Evolutionary conservation across 2,329 filamentous ascomycete species (phyloP).

Genomic region (Thielaviopsis ethacetica): DNA sequence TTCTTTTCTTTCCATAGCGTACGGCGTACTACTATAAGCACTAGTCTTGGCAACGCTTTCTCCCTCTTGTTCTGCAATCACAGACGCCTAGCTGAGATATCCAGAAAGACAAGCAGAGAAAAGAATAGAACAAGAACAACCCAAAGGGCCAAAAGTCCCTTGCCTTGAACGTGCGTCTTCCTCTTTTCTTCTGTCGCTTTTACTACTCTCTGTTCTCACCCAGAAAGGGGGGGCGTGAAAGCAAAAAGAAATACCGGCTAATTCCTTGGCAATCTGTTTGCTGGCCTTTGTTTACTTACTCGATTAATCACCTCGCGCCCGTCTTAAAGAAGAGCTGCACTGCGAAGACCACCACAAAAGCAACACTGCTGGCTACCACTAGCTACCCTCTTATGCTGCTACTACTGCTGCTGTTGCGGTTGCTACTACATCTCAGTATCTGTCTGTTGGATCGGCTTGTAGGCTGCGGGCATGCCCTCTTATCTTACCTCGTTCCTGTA

Average conservation of each 20-base stretch:
- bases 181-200: background rate
- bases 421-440: too few species aligned
- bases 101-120: too few species aligned
- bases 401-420: too few species aligned
- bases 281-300: background rate
- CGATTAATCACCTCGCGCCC: background rate
- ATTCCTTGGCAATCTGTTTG: background rate
- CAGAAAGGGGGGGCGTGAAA: background rate
- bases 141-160: too few species aligned
- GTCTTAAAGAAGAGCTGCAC: too few species aligned
- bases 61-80: too few species aligned
- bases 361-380: too few species aligned
- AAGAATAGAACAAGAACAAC: too few species aligned
- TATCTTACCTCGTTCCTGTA: background rate
- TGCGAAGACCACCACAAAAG: too few species aligned
- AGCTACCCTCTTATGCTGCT: too few species aligned
- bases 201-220: background rate
- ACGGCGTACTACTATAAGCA: background rate
- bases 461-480: background rate
- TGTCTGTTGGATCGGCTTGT: background rate
- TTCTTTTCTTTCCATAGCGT: background rate
- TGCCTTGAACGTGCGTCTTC: background rate
- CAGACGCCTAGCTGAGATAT: too few species aligned
- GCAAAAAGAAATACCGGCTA: background rate
- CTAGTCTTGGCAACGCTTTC: too few species aligned